phyloP scores from a whole-genome alignment of 1,139 yeast genomes.

The Taiozyma onychis region DNA sequence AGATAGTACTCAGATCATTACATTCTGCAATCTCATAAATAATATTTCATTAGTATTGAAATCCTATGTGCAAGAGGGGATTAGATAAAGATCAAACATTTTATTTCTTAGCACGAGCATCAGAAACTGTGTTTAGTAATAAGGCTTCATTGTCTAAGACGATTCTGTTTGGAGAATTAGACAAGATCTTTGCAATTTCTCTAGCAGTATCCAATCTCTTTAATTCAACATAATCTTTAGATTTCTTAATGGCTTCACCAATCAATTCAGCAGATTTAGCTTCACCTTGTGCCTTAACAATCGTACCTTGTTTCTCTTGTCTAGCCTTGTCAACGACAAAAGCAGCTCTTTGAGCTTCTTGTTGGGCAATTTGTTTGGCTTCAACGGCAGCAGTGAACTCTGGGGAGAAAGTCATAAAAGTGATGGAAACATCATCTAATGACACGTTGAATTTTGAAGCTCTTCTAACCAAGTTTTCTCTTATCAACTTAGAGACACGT shows the following conservation, averaged over 20 bases:
- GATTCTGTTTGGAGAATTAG: slow-evolving; percentile 86
- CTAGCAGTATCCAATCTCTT: slow-evolving; percentile 96
- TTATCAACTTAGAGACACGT: slow-evolving; percentile 83
- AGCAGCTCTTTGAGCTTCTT: slow-evolving; percentile 98
- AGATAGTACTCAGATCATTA: no score
- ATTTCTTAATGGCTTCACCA: slow-evolving; percentile 98
- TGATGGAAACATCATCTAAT: slow-evolving; percentile 92
- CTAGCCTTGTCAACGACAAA: slow-evolving; percentile 94
- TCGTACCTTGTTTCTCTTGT: slow-evolving; percentile 95
- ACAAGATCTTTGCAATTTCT: slow-evolving; percentile 84
- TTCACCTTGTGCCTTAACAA: slow-evolving; percentile 97
- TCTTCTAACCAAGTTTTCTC: slow-evolving; percentile 87
- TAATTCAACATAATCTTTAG: slow-evolving; percentile 91
- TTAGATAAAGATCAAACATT: neutral
- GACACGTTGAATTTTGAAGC: slow-evolving; percentile 83
- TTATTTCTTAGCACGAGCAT: slow-evolving; percentile 33
- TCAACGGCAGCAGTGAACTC: slow-evolving; percentile 98
- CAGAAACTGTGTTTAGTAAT: slow-evolving; percentile 80
- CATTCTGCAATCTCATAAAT: neutral
- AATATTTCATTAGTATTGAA: neutral
- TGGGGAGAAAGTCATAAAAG: slow-evolving; percentile 95
- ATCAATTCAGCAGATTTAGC: slow-evolving; percentile 96
- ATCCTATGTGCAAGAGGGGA: neutral
- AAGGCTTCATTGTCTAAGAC: slow-evolving; percentile 89
- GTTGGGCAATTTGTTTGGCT: slow-evolving; percentile 98